Evolutionary conservation across 257 asterid species (phyloP), one percentile per base, ranked within the genome.

Genomic region (Solanum lignicaule): DNA sequence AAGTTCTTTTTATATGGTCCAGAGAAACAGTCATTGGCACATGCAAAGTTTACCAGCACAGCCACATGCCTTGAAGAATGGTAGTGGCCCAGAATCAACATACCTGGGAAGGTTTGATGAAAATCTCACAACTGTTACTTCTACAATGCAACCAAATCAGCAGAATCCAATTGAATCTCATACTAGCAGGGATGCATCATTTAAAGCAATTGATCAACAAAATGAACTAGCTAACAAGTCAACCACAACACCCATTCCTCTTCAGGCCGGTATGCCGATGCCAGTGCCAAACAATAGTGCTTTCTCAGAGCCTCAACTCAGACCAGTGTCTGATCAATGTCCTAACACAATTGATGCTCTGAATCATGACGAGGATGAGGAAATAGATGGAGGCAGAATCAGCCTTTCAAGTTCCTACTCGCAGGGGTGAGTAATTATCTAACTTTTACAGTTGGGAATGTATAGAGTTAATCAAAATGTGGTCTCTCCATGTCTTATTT

Each of bases 21-120:
- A 96, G 99, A 95, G 98, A 91, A 97, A 95, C 90, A 96, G 95
- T 90, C 99, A 96, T 43, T 97, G 99, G 99, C 96, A 93, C 20
- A 87, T 91, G 68, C 98, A 92, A 88, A 89, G 89, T 89, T 91
- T 93, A 55, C 90, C 84, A 29, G 92, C 92, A 66, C 95, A 93
- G 83, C 89, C 96, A 33, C 98, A 91, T 86, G 87, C 88, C 86
- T 62, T 93, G 65, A 95, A 94, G 90, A 93, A 90, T 88, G 93
- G 93, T 74, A 89, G 94, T 33, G 91, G 89, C 87, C 87, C 95
- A 62, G 92, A 75, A 69, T 87, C 90, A 18, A 73, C 94, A 52
- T 91, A 91, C 88, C 93, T 94, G 36, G 93, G 92, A 60, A 88
- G 93, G 88, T 92, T 93, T 60, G 97, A 93, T 83, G 98, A 94